A percentile compares a stretch with the other conserved stretches of the same genome.
These are phyloP conservation scores for Eleusine indica DNA, from an alignment of 176 grass and related monocot species.

Conservation along the genomic window DNA sequence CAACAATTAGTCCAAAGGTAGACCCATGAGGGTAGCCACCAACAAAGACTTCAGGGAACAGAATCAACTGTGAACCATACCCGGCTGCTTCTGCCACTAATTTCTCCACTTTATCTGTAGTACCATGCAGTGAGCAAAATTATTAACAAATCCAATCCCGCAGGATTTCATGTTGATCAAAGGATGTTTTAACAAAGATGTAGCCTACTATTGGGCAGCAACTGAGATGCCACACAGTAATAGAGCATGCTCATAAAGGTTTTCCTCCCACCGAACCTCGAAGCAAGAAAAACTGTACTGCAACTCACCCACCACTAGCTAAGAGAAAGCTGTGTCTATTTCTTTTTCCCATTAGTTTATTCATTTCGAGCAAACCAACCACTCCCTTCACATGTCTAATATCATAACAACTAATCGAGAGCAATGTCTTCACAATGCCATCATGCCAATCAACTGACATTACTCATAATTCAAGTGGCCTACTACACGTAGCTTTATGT, in stretches of 20 bases:
- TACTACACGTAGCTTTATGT: background rate
- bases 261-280: background rate
- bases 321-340: background rate
- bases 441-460: conserved; percentile 2
- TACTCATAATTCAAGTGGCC: background rate
- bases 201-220: background rate
- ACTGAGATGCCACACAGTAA: background rate
- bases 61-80: conserved; percentile 76
- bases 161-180: conserved; percentile 7
- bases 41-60: conserved; percentile 94
- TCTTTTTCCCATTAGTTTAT: background rate
- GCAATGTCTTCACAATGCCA: background rate
- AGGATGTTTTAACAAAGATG: background rate
- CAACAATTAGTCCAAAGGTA: conserved; percentile 79
- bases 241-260: background rate
- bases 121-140: conserved; percentile 19
- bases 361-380: background rate
- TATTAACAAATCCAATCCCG: conserved; percentile 1
- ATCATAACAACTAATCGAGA: background rate
- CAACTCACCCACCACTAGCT: background rate
- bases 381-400: background rate
- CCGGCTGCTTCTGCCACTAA: conserved; percentile 78
- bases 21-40: conserved; percentile 89
- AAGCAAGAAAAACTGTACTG: background rate
- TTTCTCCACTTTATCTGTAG: conserved; percentile 83